phyloP scores from a whole-genome alignment of 495 filamentous ascomycete species.

The Trichoderma reesei region DNA sequence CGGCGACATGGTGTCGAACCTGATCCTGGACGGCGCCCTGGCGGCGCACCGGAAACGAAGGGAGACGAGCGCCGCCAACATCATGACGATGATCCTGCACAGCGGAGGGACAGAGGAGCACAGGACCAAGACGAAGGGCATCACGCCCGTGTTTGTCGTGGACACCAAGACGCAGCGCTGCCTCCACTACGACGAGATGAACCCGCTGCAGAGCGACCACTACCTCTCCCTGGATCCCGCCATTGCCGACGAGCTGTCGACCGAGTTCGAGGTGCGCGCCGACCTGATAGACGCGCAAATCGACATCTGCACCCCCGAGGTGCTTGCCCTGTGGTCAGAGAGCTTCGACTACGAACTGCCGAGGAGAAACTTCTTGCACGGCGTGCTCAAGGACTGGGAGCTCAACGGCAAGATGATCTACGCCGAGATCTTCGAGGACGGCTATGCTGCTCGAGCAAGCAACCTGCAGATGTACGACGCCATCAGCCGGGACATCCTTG shows the following conservation, averaged over 20 bases:
- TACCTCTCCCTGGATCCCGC: constrained; percentile 58
- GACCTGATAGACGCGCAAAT: constrained; percentile 93
- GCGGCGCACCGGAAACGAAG: constrained; percentile 71
- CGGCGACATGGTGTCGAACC: constrained; percentile 88
- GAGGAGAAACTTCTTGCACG: constrained; percentile 77
- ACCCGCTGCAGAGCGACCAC: constrained; percentile 36
- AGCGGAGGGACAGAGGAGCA: constrained; percentile 61
- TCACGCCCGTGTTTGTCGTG: constrained; percentile 75
- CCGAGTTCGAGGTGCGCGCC: constrained; percentile 67
- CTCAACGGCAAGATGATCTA: constrained; percentile 93
- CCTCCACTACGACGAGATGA: constrained; percentile 82
- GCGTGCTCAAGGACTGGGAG: constrained; percentile 92
- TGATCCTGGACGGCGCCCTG: constrained; percentile 72
- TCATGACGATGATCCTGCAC: constrained; percentile 94
- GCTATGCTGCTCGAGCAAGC: constrained; percentile 70
- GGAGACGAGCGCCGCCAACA: constrained; percentile 80
- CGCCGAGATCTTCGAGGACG: constrained; percentile 73
- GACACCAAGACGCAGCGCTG: constrained; percentile 73
- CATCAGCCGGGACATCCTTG: constrained; percentile 78
- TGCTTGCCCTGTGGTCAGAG: constrained; percentile 89
- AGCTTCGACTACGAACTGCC: constrained; percentile 94
- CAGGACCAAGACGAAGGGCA: constrained; percentile 60
- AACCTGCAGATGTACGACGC: constrained; percentile 86
- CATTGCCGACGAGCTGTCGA: constrained; percentile 49
- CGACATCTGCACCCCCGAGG: constrained; percentile 95